Evolutionary conservation across 2,329 filamentous ascomycete species (phyloP), one percentile per base, ranked within the genome.

Genomic region (Hypoxylon sp.): DNA sequence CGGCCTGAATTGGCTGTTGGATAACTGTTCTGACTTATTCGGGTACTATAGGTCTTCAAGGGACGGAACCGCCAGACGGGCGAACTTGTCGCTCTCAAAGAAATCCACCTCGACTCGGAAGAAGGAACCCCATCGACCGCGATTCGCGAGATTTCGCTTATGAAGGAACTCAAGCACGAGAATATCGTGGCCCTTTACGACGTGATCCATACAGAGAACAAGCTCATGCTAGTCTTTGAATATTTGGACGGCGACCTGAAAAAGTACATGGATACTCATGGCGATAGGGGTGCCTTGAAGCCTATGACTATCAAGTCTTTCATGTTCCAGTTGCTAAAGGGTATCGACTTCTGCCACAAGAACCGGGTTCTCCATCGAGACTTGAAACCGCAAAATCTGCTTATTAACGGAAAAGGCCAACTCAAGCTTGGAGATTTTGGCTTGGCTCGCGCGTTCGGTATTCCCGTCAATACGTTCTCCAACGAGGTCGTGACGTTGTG

Each of bases 91-190:
- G 96, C 96, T 5, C 87, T 99, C 71, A 99, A 99, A 82, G 96
- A 99, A 82, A 99, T 99, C 75, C 96, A 99, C 79, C 92, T 99
- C 70, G 96, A 99, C 81, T 97, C 93, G 54, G 96, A 99, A 84
- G 96, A 99, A 84, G 96, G 96, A 75, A 99, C 96, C 0, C 96
- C 96, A 3, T 97, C 93, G 56, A 99, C 96, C 0, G 96, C 96
- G 51, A 99, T 99, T 79, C 93, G 96, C 77, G 96, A 99, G 82
- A 99, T 99, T 76, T 98, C 94, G 1, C 87, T 99, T 63, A 98
- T 99, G 96, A 99, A 99, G 83, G 96, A 99, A 82, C 88, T 99
- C 73, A 98, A 98, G 82, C 96, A 99, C 82, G 94, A 98, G 80
- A 98, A 98, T 79, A 98, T 99, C 73, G 94, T 99, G 75, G 93